Base-by-base conservation (phyloP, 192 early-diverging fungal genomes). In the Kappamyces sp. region DNA sequence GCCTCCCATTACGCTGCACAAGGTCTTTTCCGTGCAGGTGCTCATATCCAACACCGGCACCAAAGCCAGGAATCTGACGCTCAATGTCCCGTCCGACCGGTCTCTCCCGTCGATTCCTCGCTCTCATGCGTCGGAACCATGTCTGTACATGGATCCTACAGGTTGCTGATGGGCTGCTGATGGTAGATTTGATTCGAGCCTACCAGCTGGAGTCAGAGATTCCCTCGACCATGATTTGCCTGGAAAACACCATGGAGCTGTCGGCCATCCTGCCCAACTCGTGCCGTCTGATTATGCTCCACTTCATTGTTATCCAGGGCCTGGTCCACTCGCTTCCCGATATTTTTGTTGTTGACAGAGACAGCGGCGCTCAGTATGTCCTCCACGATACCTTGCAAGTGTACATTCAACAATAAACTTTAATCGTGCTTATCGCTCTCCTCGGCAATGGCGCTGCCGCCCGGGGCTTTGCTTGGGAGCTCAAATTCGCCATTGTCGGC, bases 301-400 rank as follows among this genome's bases (percentile, higher is more conserved):
- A 58, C 23, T 58, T 41, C 47, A 58, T 58, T 42, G 55, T 36
- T 3, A 58, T 58, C 41, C 13, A 58, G 47, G 55, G 55, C 36
- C n/a, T n/a, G 1, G 3, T 32, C 5, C 55, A 58, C 3, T 32
- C 38, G 9, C 23, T 58, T 40, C 55, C 55, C 15, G 3, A 23
- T 6, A 6, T 58, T 58, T 32, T 41, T 42, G 5, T 58, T 31
- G 34, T 36, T 34, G 55, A 58, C 47, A 12, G 23, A 41, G 55
- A 9, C 3, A 42, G 15, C 8, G 47, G 47, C 23, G 34, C 38
- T 46, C 15, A 58, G 23, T 34, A 32, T 34, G 40, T 58, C 3
- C 33, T 34, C 5, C 42, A 58, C 41, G 41, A 58, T 36, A 34
- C 34, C 3, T 33, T 58, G 5, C 55, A 58, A 32, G 47, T 58